Evolutionary conservation across 2,329 filamentous ascomycete species (phyloP).

Genomic region (Seiridium unicorne): DNA sequence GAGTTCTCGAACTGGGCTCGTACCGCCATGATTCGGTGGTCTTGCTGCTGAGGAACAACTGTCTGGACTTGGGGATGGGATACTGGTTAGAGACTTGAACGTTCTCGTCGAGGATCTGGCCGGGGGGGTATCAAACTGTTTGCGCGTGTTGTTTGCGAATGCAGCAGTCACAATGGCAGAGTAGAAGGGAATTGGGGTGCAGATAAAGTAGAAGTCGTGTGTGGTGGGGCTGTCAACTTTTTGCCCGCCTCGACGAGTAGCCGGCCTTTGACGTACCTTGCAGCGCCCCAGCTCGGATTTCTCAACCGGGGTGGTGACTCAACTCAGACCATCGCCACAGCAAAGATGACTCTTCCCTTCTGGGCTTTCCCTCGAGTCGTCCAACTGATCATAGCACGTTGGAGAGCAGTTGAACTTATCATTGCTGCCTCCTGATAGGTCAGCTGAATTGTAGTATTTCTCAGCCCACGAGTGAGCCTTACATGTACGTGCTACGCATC

Average conservation of each 20-base stretch:
- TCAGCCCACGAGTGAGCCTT: background rate
- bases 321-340: conserved; percentile 2
- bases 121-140: background rate
- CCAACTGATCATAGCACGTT: background rate
- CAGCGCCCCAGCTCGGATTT: background rate
- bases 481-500: background rate
- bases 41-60: conserved; percentile 10
- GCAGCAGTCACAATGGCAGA: background rate
- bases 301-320: conserved; percentile 1
- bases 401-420: background rate
- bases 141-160: background rate
- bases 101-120: conserved; percentile 8
- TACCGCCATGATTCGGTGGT: conserved; percentile 54
- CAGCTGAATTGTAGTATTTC: too few relatives aligned
- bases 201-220: conserved; percentile 8
- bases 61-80: conserved; percentile 5
- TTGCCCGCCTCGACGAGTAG: background rate
- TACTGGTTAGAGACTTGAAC: background rate
- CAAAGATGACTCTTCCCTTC: background rate
- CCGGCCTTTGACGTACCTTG: background rate
- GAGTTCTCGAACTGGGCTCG: conserved; percentile 84
- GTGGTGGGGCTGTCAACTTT: conserved; percentile 3
- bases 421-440: background rate
- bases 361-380: too few relatives aligned
- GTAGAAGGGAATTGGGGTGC: background rate